These are phyloP conservation scores for Hanseniaspora sp. DNA, from an alignment of 1,139 yeast species.

Conservation along the genomic window DNA sequence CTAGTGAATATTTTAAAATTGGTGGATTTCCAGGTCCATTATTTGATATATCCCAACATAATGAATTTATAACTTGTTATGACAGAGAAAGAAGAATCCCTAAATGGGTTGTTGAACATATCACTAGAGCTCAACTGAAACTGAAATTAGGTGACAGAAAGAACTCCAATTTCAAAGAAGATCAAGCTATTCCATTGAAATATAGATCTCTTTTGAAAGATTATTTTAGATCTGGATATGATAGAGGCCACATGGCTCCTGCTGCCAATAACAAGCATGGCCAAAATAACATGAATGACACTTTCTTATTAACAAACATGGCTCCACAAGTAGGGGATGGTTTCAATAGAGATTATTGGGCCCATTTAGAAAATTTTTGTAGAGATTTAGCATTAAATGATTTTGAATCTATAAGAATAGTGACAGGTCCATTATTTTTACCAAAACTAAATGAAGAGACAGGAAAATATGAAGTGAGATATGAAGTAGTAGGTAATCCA, in stretches of 20 bases:
- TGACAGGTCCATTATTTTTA: slow-evolving; percentile 87
- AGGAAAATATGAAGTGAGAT: slow-evolving; percentile 70
- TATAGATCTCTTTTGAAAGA: slow-evolving; percentile 71
- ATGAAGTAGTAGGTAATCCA: slow-evolving; percentile 94
- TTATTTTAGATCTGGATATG: slow-evolving; percentile 90
- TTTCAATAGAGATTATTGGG: slow-evolving; percentile 95
- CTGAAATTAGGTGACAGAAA: slow-evolving; percentile 52
- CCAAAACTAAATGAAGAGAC: slow-evolving; percentile 64
- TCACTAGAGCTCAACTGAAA: slow-evolving; percentile 63
- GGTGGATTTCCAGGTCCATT: slow-evolving; percentile 86
- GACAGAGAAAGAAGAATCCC: slow-evolving; percentile 82
- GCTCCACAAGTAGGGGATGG: slow-evolving; percentile 98
- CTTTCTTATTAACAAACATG: slow-evolving; percentile 79
- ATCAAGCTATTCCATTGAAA: slow-evolving; percentile 64
- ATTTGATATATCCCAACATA: slow-evolving; percentile 63
- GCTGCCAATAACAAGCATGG: slow-evolving; percentile 93
- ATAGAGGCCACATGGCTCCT: slow-evolving; percentile 95
- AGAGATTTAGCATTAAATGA: slow-evolving; percentile 52
- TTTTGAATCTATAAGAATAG: slow-evolving; percentile 65
- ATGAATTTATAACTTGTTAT: slow-evolving; percentile 74
- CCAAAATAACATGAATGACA: slow-evolving; percentile 89
- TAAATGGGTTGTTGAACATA: slow-evolving; percentile 84
- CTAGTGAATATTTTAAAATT: slow-evolving; percentile 68
- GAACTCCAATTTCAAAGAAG: slow-evolving; percentile 75
- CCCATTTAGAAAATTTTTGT: slow-evolving; percentile 83